Evolutionary conservation across 2,329 filamentous ascomycete genomes (phyloP), one percentile per base, ranked within the genome.

Genomic region (Sporothrix curviconia): DNA sequence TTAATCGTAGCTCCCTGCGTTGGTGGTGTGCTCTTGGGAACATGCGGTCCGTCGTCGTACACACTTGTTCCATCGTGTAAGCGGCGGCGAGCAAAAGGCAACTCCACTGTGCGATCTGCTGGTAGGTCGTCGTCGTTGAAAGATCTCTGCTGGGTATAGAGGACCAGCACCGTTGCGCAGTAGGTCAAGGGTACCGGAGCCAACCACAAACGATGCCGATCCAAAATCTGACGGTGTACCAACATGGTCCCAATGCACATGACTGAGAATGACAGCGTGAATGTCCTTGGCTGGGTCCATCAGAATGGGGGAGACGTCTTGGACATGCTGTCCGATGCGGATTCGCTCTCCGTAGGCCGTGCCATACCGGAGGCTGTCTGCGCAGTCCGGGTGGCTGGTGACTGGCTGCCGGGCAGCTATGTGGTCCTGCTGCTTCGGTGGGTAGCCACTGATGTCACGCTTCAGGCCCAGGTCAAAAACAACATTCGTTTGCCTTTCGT

Each of bases 171-270:
- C 69, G 15, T 66, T 49, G n/a, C 62, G 59, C 6, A 80, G 65
- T 1, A 80, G 64, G 37, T 73, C 61, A 17, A 74, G 61, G 0
- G 75, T 74, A 5, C 77, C 77, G 4, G 71, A 68, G 0, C 81
- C 81, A 9, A 83, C 75, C 3, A 78, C 62, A 61, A 83, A 81
- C 3, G 70, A 69, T 0, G 78, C 71, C 12, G 69, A 66, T 0
- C 71, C 59, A 61, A 81, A 83, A 62, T 82, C 78, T 1, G 70
- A 67, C 0, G 79, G 77, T 4, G 78, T 80, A n/a, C 80, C 81
- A 37, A 78, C 71, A 60, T 83, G 81, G 62, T 84, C 80, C 72
- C 78, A 82, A 62, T 84, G 80, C 0, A 79, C 71, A 59, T 84
- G 81, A 61, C 74, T 78, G 1, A 81, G 65, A 7, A 83, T 66